Percentiles rank a stretch among this genome's conserved stretches.
Evolutionary conservation across 495 filamentous ascomycete genomes (phyloP).

Genomic region (Penicillium simplicissimum): DNA sequence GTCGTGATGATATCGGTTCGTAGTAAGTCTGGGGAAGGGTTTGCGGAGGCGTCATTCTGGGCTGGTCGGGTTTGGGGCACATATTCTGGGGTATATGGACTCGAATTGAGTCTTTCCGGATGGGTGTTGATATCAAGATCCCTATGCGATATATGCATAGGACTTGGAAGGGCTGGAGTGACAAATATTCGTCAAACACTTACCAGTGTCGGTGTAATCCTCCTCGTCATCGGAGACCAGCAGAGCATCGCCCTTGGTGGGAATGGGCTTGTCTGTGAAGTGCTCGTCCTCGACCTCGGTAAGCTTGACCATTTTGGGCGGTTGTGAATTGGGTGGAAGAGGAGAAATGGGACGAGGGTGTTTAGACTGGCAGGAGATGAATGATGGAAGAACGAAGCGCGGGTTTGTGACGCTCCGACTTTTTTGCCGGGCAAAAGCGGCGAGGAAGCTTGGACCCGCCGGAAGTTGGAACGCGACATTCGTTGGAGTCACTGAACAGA

Average conservation of each 20-base stretch:
- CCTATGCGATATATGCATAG: slow-evolving; percentile 11
- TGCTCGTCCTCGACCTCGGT: slow-evolving; percentile 95
- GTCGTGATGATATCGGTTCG: slow-evolving; percentile 2
- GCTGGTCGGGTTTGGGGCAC: neutral
- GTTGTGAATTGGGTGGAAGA: slow-evolving; percentile 20
- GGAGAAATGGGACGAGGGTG: slow-evolving; percentile 18
- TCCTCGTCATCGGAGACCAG: slow-evolving; percentile 75
- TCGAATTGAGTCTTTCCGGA: neutral
- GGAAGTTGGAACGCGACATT: slow-evolving; percentile 20
- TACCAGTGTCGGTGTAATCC: slow-evolving; percentile 89
- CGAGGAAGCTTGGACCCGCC: slow-evolving; percentile 37
- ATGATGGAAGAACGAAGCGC: slow-evolving; percentile 33
- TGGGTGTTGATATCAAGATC: neutral
- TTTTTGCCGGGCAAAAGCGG: slow-evolving; percentile 51
- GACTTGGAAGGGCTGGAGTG: slow-evolving; percentile 1
- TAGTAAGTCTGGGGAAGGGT: too few species aligned
- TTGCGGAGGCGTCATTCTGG: neutral
- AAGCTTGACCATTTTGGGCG: slow-evolving; percentile 88
- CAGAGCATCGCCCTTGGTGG: slow-evolving; percentile 52
- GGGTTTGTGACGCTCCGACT: slow-evolving; percentile 40
- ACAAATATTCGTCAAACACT: slow-evolving; percentile 27
- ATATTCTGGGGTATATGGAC: neutral
- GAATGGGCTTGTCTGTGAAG: slow-evolving; percentile 72
- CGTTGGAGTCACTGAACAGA: slow-evolving; percentile 5
- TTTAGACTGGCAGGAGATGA: slow-evolving; percentile 14